A percentile compares a stretch with the other conserved stretches of the same genome.
These are phyloP conservation scores for Arthrobotrys entomopaga DNA, from an alignment of 2,329 filamentous ascomycete genomes.

Conservation along the genomic window DNA sequence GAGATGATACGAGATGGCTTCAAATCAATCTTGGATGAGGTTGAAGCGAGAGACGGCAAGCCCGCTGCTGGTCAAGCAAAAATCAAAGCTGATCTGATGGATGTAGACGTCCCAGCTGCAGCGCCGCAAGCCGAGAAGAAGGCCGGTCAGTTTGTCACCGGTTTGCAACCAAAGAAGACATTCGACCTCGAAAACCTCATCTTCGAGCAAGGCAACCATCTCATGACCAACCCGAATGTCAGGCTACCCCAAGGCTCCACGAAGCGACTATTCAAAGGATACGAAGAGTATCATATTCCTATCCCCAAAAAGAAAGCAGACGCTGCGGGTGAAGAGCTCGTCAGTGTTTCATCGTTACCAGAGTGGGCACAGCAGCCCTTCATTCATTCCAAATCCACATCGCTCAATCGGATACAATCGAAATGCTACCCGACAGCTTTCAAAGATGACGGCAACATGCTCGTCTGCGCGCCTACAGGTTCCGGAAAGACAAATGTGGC, in stretches of 20 bases:
- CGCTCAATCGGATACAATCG: constrained; percentile 94
- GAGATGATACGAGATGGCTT: constrained; percentile 92
- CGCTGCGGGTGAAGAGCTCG: constrained; percentile 79
- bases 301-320: constrained; percentile 82
- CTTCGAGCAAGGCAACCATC: constrained; percentile 97
- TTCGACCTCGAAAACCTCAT: constrained; percentile 96
- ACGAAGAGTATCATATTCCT: constrained; percentile 97
- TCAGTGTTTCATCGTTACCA: constrained; percentile 86
- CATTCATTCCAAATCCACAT: constrained; percentile 74
- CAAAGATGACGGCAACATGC: constrained; percentile 93
- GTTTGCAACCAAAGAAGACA: constrained; percentile 83
- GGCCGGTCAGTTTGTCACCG: constrained; percentile 70
- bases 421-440: constrained; percentile 93
- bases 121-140: constrained; percentile 71
- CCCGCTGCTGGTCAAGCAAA: constrained; percentile 74
- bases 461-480: constrained; percentile 95
- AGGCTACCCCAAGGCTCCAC: constrained; percentile 92
- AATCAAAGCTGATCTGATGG: constrained; percentile 85
- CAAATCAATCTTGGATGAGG: constrained; percentile 85
- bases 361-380: constrained; percentile 92
- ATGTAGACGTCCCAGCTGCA: constrained; percentile 77
- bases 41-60: constrained; percentile 75
- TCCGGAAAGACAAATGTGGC: constrained; percentile 99
- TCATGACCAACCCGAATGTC: constrained; percentile 99
- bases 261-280: constrained; percentile 95